These are phyloP conservation scores for Beauveria pseudobassiana DNA, from an alignment of 2,329 filamentous ascomycete species.

Conservation along the genomic window DNA sequence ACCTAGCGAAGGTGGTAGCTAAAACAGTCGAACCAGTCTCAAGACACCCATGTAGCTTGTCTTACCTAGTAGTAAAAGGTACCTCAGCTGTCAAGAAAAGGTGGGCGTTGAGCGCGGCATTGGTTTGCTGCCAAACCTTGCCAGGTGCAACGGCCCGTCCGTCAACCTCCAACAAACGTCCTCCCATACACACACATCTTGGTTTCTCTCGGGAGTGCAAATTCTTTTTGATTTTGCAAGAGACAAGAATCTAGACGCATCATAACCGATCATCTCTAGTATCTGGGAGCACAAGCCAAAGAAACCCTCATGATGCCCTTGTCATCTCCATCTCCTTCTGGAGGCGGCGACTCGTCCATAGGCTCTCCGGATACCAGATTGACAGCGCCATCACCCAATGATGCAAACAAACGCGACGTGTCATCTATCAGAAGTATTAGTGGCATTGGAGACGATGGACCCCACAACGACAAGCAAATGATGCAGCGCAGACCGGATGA, in stretches of 20 bases:
- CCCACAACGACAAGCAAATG: not conserved
- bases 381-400: conserved; percentile 57
- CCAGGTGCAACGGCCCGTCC: conserved; percentile 12
- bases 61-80: not conserved
- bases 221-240: not conserved
- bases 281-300: not conserved
- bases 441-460: not conserved
- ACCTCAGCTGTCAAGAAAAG: not conserved
- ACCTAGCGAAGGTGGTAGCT: no score
- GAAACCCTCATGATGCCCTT: not conserved
- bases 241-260: not conserved
- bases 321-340: conserved; percentile 45
- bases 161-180: conserved; percentile 8
- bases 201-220: not conserved
- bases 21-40: not conserved
- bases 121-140: conserved; percentile 4
- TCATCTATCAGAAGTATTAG: not conserved
- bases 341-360: conserved; percentile 48
- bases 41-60: not conserved
- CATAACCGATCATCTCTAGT: not conserved
- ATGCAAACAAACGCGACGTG: conserved; percentile 18
- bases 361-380: conserved; percentile 58
- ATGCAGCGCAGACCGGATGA: conserved; percentile 12
- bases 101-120: not conserved
- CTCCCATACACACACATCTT: not conserved